Conservation (phyloP, 2,329 filamentous ascomycete species). For the Penicillium aurantiogriseum region DNA sequence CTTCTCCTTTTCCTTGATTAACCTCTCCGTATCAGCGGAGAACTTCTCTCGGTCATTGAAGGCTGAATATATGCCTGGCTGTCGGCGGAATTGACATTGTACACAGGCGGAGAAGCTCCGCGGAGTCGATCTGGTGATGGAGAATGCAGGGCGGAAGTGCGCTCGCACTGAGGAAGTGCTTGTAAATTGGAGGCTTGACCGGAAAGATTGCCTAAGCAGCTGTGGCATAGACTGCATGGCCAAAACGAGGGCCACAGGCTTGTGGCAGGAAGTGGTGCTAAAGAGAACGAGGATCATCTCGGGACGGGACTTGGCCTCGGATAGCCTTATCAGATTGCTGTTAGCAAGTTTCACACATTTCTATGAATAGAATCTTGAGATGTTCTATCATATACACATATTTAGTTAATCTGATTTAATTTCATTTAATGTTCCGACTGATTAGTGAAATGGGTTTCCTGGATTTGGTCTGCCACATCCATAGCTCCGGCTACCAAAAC, state of each 20-base stretch:
- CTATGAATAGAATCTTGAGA: not conserved
- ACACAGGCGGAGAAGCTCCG: conserved; percentile 42
- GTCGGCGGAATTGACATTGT: conserved; percentile 43
- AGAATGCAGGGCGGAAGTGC: conserved; percentile 25
- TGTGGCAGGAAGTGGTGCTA: conserved; percentile 14
- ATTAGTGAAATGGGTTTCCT: not conserved
- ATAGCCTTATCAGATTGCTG: conserved; percentile 24
- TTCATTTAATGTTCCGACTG: not conserved
- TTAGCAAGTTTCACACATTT: not conserved
- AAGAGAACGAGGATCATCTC: conserved; percentile 19
- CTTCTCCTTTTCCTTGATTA: conserved; percentile 11
- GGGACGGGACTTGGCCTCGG: conserved; percentile 16
- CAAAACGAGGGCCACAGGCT: conserved; percentile 23
- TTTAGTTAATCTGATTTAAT: not conserved
- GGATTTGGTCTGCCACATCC: not conserved
- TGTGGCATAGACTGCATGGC: conserved; percentile 45
- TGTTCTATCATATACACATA: not conserved
- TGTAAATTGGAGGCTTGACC: conserved; percentile 27
- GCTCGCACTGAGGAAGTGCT: conserved; percentile 24
- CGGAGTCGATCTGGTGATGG: conserved; percentile 20
- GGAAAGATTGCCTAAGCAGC: conserved; percentile 40
- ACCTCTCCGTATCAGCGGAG: conserved; percentile 24
- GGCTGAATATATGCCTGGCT: conserved; percentile 26
- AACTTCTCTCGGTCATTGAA: conserved; percentile 23
- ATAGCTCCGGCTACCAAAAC: not conserved